Conservation (phyloP, 2,329 filamentous ascomycete genomes). For the Dothistroma septosporum region DNA sequence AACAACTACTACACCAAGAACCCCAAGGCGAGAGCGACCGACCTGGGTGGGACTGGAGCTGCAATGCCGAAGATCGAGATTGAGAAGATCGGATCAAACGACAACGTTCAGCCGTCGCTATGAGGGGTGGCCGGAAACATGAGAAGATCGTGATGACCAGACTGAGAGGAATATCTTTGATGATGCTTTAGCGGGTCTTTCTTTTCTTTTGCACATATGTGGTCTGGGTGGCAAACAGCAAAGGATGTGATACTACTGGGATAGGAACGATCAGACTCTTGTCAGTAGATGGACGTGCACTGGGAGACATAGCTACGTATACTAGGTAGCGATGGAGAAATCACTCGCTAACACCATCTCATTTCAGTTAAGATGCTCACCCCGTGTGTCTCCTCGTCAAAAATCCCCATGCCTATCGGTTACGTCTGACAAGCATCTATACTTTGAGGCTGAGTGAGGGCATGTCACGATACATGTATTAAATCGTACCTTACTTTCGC, state of each 20-base stretch:
- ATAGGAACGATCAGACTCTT: neutral
- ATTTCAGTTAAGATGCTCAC: neutral
- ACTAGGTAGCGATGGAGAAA: constrained; percentile 1
- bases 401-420: neutral
- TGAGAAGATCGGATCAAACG: constrained; percentile 42
- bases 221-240: neutral
- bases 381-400: neutral
- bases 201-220: constrained; percentile 4
- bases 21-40: constrained; percentile 67
- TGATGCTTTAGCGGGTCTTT: neutral
- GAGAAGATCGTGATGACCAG: constrained; percentile 7
- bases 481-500: no score
- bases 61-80: constrained; percentile 63
- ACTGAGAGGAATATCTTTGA: neutral
- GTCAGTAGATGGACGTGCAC: neutral
- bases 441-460: no score
- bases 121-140: neutral
- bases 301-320: neutral
- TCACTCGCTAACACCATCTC: neutral
- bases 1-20: constrained; percentile 90
- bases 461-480: no score
- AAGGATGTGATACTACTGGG: neutral
- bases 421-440: neutral
- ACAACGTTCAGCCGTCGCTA: constrained; percentile 1
- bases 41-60: constrained; percentile 70